phyloP scores from a whole-genome alignment of 208 protist species.

The Lotmaria passim region DNA sequence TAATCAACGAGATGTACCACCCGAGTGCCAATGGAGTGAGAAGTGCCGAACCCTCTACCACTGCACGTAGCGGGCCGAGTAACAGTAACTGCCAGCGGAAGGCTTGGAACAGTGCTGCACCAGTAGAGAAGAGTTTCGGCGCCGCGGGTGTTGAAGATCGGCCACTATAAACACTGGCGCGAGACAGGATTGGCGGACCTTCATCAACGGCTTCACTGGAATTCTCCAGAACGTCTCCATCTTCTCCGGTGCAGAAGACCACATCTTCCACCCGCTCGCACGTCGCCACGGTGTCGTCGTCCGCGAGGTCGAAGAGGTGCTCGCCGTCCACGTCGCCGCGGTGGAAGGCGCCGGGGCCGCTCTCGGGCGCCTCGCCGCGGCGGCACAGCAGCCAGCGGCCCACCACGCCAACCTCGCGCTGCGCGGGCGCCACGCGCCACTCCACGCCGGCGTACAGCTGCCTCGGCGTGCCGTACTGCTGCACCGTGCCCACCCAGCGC shows the following conservation, averaged over 20 bases:
- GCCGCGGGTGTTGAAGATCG: conserved; percentile 28
- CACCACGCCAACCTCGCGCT: conserved; percentile 11
- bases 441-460: conserved; percentile 62
- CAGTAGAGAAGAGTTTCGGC: conserved; percentile 44
- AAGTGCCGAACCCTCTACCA: conserved; percentile 54
- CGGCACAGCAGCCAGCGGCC: conserved; percentile 7
- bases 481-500: conserved; percentile 54
- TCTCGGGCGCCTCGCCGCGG: neutral
- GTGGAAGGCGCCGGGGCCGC: conserved; percentile 32
- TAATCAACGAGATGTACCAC: conserved; percentile 41
- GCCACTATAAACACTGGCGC: conserved; percentile 23
- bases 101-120: conserved; percentile 43
- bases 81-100: conserved; percentile 44
- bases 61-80: conserved; percentile 48
- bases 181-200: neutral
- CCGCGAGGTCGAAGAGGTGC: conserved; percentile 49
- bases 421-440: conserved; percentile 42
- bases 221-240: no score
- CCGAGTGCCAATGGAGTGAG: conserved; percentile 57
- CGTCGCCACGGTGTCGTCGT: conserved; percentile 41
- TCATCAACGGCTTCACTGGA: neutral
- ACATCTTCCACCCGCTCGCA: conserved; percentile 48
- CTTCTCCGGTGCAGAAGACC: conserved; percentile 3
- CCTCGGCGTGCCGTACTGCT: conserved; percentile 39
- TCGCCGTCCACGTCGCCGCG: conserved; percentile 64